A percentile compares a stretch with the other conserved stretches of the same genome.
Evolutionary conservation across 257 asterid genomes (phyloP).

Genomic region (Solanum clarkiae): DNA sequence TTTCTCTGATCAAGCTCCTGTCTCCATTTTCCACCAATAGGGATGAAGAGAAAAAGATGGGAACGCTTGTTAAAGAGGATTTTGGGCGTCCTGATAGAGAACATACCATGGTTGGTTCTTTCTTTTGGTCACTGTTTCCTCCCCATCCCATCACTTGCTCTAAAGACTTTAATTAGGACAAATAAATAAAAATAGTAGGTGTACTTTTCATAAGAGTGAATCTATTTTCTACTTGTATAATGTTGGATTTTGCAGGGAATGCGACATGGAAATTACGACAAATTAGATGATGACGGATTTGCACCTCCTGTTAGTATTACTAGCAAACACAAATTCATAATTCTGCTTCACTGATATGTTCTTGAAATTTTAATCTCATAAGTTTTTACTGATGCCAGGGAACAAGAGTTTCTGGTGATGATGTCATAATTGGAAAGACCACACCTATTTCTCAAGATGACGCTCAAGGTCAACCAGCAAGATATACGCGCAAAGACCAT

Average conservation of each 20-base stretch:
- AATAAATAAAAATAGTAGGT: neutral
- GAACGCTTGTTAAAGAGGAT: constrained; percentile 93
- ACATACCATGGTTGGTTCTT: constrained; percentile 46
- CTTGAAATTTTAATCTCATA: neutral
- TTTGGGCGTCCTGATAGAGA: constrained; percentile 87
- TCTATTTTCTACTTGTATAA: neutral
- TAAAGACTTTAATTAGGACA: neutral
- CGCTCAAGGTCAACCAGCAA: constrained; percentile 73
- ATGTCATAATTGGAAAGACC: constrained; percentile 91
- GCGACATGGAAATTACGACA: constrained; percentile 93
- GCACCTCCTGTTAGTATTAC: constrained; percentile 52
- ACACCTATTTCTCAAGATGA: constrained; percentile 86
- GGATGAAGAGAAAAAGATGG: constrained; percentile 97
- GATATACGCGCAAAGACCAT: constrained; percentile 86
- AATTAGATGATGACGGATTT: constrained; percentile 90
- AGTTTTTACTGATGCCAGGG: constrained; percentile 18
- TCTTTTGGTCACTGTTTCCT: neutral
- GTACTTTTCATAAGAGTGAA: neutral
- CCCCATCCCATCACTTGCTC: neutral
- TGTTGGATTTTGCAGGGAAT: constrained; percentile 33
- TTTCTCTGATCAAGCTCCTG: neutral
- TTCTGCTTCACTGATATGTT: neutral
- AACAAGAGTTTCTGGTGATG: constrained; percentile 88
- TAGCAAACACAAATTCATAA: neutral
- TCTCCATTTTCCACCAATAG: constrained; percentile 1